Evolutionary conservation across 495 filamentous ascomycete genomes (phyloP), one percentile per base, ranked within the genome.

Genomic region (Patellaria atrata): DNA sequence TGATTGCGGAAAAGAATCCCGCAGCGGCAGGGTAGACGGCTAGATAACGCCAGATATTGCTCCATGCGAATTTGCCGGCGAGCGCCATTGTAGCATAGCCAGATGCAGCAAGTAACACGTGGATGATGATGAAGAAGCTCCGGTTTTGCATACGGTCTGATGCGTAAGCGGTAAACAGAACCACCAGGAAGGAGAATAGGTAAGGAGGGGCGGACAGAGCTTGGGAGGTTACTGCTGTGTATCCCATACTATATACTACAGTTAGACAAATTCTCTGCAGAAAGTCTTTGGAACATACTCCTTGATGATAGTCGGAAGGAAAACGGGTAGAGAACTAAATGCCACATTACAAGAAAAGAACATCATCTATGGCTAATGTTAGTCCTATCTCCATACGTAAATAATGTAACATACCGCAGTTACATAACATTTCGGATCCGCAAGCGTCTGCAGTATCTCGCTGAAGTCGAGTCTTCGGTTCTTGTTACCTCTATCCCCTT

Each of bases 251-350:
- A n/a, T n/a, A n/a, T n/a, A n/a, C n/a, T n/a, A n/a, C n/a, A n/a
- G n/a, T n/a, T n/a, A n/a, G n/a, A n/a, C n/a, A n/a, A n/a, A n/a
- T n/a, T n/a, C n/a, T n/a, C n/a, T n/a, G n/a, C n/a, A n/a, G n/a
- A n/a, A n/a, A n/a, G n/a, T n/a, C n/a, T n/a, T n/a, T n/a, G n/a
- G n/a, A n/a, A n/a, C n/a, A n/a, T n/a, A n/a, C 28, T 75, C 67
- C 31, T 71, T 62, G 9, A 86, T 63, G 50, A 91, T 84, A 7
- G 78, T 77, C 0, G 83, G 83, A 1, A 93, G 64, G 50, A 89
- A 93, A 2, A 87, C 79, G 0, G 83, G 81, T 5, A 93, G 67
- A 4, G 79, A 84, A n/a, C 78, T 74, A 55, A 86, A 91, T 37
- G 77, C 66, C 27, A 72, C 70, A 35, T 72, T 72, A 56, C 67